phyloP scores from a whole-genome alignment of 306 rosid species.

The Senna tora region DNA sequence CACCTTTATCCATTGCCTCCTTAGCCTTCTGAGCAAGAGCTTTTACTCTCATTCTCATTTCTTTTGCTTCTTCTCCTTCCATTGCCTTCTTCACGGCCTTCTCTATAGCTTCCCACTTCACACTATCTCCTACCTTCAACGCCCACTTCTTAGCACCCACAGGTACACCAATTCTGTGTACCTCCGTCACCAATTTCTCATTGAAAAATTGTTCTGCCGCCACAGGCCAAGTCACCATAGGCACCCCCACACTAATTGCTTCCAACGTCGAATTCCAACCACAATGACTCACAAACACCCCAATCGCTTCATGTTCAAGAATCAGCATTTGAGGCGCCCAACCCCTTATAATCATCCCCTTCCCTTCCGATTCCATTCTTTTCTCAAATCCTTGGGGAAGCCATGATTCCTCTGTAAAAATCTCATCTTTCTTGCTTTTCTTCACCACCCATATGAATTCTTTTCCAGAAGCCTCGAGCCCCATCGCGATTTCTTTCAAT shows the following conservation, averaged over 20 bases:
- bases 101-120: neutral
- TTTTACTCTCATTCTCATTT: neutral
- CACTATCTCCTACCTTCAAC: neutral
- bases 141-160: neutral
- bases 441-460: conserved; percentile 57
- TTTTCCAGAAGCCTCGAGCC: conserved; percentile 54
- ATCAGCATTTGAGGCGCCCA: conserved; percentile 56
- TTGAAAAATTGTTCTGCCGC: neutral
- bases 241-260: neutral
- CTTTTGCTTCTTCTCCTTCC: neutral
- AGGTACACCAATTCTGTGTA: neutral
- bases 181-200: neutral
- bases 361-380: conserved; percentile 47
- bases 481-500: conserved; percentile 56
- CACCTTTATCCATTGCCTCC: neutral
- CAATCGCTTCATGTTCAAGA: conserved; percentile 44
- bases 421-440: neutral
- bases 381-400: conserved; percentile 46
- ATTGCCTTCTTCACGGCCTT: neutral
- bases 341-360: conserved; percentile 50
- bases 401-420: conserved; percentile 33
- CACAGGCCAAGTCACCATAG: conserved; percentile 1
- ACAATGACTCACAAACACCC: conserved; percentile 31
- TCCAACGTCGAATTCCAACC: conserved; percentile 57
- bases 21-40: neutral